Percentiles rank a stretch among this genome's conserved stretches.
Evolutionary conservation across 148 eudicot genomes (phyloP).

Genomic region (Camellia lanceoleosa): DNA sequence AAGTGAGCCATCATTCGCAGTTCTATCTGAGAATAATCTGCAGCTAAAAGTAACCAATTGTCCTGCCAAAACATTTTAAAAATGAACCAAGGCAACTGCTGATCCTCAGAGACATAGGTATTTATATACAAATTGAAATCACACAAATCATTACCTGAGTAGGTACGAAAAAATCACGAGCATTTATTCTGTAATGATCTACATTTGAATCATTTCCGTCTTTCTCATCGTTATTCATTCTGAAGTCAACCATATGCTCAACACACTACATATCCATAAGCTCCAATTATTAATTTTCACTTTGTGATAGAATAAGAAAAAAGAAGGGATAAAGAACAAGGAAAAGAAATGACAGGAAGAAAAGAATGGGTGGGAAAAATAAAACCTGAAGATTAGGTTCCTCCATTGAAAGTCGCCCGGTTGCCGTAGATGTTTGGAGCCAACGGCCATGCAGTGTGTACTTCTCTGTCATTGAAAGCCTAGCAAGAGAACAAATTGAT

Average conservation of each 20-base stretch:
- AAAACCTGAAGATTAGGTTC: constrained; percentile 97
- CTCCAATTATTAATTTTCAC: neutral
- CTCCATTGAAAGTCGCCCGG: constrained; percentile 97
- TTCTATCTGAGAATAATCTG: constrained; percentile 99
- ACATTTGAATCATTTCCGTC: constrained; percentile 35
- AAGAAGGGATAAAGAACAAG: neutral
- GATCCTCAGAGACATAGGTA: neutral
- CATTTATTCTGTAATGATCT: constrained; percentile 49
- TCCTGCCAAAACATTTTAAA: constrained; percentile 53
- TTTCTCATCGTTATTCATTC: constrained; percentile 40
- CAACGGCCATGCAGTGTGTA: constrained; percentile 92
- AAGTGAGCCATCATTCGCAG: constrained; percentile 96
- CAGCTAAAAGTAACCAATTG: constrained; percentile 79
- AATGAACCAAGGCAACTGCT: neutral
- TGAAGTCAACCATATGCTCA: constrained; percentile 83
- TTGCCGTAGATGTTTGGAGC: constrained; percentile 99
- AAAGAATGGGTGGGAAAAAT: neutral
- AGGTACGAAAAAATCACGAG: constrained; percentile 83
- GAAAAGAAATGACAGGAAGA: neutral
- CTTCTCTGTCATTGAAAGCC: constrained; percentile 73
- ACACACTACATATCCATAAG: constrained; percentile 59
- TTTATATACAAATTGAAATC: neutral
- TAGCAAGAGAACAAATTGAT: constrained; percentile 83
- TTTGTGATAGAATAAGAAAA: neutral
- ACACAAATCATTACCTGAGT: constrained; percentile 59